Evolutionary conservation across 2,329 filamentous ascomycete genomes (phyloP).

Genomic region (Trichoderma sp.): DNA sequence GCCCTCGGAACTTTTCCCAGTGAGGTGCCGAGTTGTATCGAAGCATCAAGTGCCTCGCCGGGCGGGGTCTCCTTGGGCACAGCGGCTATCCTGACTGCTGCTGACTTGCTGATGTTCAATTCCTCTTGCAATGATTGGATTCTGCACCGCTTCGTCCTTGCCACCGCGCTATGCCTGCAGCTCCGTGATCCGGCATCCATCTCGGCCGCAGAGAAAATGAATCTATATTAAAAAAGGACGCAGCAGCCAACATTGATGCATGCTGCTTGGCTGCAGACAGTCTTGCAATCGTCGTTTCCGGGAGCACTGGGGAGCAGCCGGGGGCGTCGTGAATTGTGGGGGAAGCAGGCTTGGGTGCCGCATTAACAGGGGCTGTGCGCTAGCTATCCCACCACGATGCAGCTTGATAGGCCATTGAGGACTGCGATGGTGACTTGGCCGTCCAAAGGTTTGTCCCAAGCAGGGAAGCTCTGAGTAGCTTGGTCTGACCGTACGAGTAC

Average conservation of each 20-base stretch:
- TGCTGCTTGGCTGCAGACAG: not conserved
- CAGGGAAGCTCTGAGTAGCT: not conserved
- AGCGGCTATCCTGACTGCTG: not conserved
- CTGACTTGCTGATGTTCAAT: not conserved
- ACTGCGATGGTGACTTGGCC: slow-evolving; percentile 12
- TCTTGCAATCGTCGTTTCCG: not conserved
- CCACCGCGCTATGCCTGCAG: slow-evolving; percentile 13
- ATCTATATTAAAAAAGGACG: not conserved
- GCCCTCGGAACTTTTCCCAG: slow-evolving; percentile 4
- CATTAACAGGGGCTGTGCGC: slow-evolving; percentile 4
- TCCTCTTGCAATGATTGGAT: not conserved
- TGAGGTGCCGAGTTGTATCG: slow-evolving; percentile 6
- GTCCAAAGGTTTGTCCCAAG: not conserved
- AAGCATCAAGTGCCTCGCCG: not conserved
- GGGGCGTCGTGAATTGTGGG: slow-evolving; percentile 14
- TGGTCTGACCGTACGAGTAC: not conserved
- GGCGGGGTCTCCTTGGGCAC: slow-evolving; percentile 1
- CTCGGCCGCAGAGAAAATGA: not conserved
- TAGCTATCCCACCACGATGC: slow-evolving; percentile 17
- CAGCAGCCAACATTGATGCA: not conserved
- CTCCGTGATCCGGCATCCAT: not conserved
- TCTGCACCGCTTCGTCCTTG: not conserved
- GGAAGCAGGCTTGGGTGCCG: slow-evolving; percentile 6
- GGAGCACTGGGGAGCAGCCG: not conserved
- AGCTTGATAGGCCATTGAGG: slow-evolving; percentile 16